phyloP scores from a whole-genome alignment of 2,329 filamentous ascomycete genomes.

The Fragosphaeria purpurea region DNA sequence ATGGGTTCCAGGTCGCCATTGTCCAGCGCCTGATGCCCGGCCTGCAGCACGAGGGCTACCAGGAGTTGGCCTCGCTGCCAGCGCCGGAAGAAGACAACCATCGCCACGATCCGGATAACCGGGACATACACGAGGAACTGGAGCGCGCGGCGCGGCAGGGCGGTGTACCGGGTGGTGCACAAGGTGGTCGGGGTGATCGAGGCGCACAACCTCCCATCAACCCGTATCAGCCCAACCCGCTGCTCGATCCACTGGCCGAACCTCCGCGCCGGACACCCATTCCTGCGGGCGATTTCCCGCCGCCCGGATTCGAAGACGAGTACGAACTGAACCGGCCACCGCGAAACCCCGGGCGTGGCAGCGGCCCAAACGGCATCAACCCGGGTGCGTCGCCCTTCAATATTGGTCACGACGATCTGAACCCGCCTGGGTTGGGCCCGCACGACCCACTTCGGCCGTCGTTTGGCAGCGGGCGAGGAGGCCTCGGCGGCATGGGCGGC shows the following conservation, averaged over 20 bases:
- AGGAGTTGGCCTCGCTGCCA: no score
- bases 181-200: no score
- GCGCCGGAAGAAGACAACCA: no score
- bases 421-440: constrained; percentile 77
- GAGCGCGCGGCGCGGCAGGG: no score
- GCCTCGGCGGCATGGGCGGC: constrained; percentile 29
- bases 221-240: constrained; percentile 57
- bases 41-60: constrained; percentile 66
- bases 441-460: constrained; percentile 67
- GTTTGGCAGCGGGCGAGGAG: constrained; percentile 51
- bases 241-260: constrained; percentile 52
- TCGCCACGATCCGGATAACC: no score
- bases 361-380: background rate
- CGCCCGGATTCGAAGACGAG: constrained; percentile 89
- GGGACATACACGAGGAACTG: no score
- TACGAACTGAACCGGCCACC: constrained; percentile 67
- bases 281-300: constrained; percentile 66
- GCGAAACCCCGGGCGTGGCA: constrained; percentile 27
- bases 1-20: constrained; percentile 64
- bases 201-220: constrained; percentile 25
- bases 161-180: no score
- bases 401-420: constrained; percentile 78
- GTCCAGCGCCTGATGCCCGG: constrained; percentile 76
- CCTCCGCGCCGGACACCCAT: constrained; percentile 43
- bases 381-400: constrained; percentile 24